Percentiles rank a stretch among this genome's conserved stretches.
Evolutionary conservation across 768 basidiomycete genomes (phyloP).

Genomic region (Xanthoconium stramineum): DNA sequence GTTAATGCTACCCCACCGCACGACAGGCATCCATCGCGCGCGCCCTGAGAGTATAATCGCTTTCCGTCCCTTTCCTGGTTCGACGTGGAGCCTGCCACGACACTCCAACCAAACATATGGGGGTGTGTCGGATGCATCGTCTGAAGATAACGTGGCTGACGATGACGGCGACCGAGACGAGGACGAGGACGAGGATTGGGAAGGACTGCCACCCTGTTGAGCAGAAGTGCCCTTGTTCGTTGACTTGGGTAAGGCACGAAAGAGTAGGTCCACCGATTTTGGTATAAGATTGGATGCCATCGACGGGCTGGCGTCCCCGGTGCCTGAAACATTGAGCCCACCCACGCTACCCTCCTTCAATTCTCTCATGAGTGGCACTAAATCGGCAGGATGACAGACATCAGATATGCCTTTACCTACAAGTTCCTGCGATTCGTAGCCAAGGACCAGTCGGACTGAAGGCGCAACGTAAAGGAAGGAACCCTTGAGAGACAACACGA

Average conservation of each 20-base stretch:
- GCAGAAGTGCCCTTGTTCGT: neutral
- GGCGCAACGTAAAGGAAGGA: constrained; percentile 91
- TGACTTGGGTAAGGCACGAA: constrained; percentile 68
- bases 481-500: constrained; percentile 91
- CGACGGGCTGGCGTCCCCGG: constrained; percentile 16
- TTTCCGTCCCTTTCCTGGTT: constrained; percentile 92
- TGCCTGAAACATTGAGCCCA: constrained; percentile 15
- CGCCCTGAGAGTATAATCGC: constrained; percentile 90
- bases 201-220: neutral
- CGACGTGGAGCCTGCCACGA: constrained; percentile 83
- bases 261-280: constrained; percentile 77
- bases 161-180: neutral
- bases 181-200: neutral
- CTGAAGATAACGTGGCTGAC: neutral
- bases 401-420: constrained; percentile 75
- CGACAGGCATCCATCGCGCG: constrained; percentile 58
- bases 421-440: constrained; percentile 84
- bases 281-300: constrained; percentile 28
- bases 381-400: constrained; percentile 85
- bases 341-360: constrained; percentile 60
- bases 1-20: constrained; percentile 60
- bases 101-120: constrained; percentile 88
- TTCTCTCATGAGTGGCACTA: constrained; percentile 88
- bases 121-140: constrained; percentile 17
- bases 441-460: constrained; percentile 70